A percentile compares a stretch with the other conserved stretches of the same genome.
Evolutionary conservation across 2,329 filamentous ascomycete species (phyloP).

Genomic region (Emergomyces orientalis): DNA sequence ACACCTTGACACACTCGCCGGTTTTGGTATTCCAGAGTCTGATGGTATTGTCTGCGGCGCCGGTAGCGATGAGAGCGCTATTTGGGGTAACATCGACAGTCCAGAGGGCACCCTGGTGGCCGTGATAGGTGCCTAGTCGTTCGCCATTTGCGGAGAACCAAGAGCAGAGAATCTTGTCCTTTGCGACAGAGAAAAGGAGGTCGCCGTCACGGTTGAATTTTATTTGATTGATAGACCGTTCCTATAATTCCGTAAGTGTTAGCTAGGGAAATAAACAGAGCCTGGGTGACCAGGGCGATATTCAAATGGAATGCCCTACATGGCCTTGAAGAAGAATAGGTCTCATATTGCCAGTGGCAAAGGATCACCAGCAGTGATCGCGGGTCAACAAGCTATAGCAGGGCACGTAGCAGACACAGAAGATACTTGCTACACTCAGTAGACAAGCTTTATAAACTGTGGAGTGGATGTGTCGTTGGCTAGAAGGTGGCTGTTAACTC

Average conservation of each 20-base stretch:
- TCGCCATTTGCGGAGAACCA: conserved; percentile 99
- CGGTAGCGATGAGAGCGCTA: conserved; percentile 82
- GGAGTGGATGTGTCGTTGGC: conserved; percentile 1
- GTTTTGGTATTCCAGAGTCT: conserved; percentile 93
- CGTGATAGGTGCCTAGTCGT: conserved; percentile 90
- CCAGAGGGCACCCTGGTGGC: conserved; percentile 97
- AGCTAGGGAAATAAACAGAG: conserved; percentile 13
- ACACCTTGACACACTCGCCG: conserved; percentile 87
- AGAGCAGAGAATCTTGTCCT: conserved; percentile 93
- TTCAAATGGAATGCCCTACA: conserved; percentile 39
- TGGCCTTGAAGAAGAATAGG: conserved; percentile 93
- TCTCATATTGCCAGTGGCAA: conserved; percentile 60
- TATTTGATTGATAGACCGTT: conserved; percentile 92
- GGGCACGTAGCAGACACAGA: background rate
- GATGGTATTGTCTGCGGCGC: conserved; percentile 97
- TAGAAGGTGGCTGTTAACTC: background rate
- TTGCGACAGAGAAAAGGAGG: conserved; percentile 87
- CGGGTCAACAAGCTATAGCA: background rate
- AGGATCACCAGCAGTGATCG: background rate
- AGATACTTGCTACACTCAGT: background rate
- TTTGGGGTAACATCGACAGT: conserved; percentile 94
- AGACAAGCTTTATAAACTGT: background rate
- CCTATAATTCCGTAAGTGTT: conserved; percentile 38
- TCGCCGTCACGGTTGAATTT: conserved; percentile 95
- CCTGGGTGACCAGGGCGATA: background rate